A percentile compares a stretch with the other conserved stretches of the same genome.
These are phyloP conservation scores for Aspergillus luchuensis DNA, from an alignment of 2,329 filamentous ascomycete species.

Conservation along the genomic window DNA sequence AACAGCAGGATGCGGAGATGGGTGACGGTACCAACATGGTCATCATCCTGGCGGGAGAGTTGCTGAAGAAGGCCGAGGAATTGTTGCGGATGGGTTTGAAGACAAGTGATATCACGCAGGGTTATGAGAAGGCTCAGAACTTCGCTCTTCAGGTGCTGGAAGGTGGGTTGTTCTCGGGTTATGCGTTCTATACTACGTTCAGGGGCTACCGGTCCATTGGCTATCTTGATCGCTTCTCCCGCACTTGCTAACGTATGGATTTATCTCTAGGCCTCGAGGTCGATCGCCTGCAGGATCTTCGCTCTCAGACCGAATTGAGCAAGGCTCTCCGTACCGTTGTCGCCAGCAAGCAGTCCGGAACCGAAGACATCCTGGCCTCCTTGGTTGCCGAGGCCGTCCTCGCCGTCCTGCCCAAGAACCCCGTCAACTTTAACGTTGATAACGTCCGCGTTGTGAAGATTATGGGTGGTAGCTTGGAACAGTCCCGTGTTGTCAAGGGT, in stretches of 20 bases:
- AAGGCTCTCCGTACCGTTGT: slow-evolving; percentile 96
- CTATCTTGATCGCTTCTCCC: not conserved
- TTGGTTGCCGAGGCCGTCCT: slow-evolving; percentile 84
- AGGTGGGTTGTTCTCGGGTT: slow-evolving; percentile 47
- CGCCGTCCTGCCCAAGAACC: slow-evolving; percentile 92
- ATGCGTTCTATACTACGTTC: slow-evolving; percentile 1
- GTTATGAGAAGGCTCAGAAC: slow-evolving; percentile 92
- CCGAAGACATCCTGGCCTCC: slow-evolving; percentile 81
- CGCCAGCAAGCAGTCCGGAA: slow-evolving; percentile 93
- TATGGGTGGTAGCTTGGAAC: slow-evolving; percentile 93
- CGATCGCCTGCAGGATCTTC: slow-evolving; percentile 84
- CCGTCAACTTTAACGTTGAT: slow-evolving; percentile 95
- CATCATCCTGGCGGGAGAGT: slow-evolving; percentile 90
- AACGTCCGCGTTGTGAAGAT: slow-evolving; percentile 99
- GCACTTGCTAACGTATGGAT: not conserved
- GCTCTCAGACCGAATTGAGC: slow-evolving; percentile 77
- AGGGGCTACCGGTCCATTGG: slow-evolving; percentile 8
- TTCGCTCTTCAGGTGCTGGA: slow-evolving; percentile 84
- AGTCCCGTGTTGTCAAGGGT: slow-evolving; percentile 91
- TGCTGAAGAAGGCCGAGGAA: slow-evolving; percentile 96
- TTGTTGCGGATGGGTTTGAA: slow-evolving; percentile 95
- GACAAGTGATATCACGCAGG: slow-evolving; percentile 94
- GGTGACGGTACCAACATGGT: slow-evolving; percentile 97
- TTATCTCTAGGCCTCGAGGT: slow-evolving; percentile 69
- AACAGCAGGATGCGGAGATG: slow-evolving; percentile 99